These are phyloP conservation scores for Salix viminalis DNA, from an alignment of 345 rosid species.

Conservation along the genomic window DNA sequence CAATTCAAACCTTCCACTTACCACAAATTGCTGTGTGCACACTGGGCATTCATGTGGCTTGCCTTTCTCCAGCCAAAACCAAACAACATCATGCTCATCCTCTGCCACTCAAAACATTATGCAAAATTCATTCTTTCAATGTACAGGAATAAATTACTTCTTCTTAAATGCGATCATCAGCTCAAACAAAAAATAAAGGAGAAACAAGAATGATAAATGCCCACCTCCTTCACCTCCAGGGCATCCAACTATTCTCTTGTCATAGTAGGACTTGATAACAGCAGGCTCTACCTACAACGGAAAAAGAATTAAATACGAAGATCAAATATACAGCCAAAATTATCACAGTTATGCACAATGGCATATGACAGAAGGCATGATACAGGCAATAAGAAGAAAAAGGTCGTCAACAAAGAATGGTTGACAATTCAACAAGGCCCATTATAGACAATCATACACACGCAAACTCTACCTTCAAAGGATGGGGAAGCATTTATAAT, in stretches of 20 bases:
- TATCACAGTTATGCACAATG: background rate
- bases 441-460: background rate
- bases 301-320: conserved; percentile 1
- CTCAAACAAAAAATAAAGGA: background rate
- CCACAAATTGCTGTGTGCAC: conserved; percentile 82
- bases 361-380: background rate
- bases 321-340: background rate
- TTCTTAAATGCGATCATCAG: background rate
- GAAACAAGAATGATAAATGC: conserved; percentile 12
- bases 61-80: conserved; percentile 97
- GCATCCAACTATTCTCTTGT: conserved; percentile 85
- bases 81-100: conserved; percentile 93
- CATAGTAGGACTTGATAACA: conserved; percentile 61
- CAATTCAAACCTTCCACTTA: conserved; percentile 30
- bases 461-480: background rate
- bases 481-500: background rate
- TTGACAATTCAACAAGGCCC: background rate
- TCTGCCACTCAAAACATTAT: conserved; percentile 37
- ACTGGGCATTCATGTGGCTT: conserved; percentile 79
- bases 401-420: background rate
- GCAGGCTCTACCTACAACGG: conserved; percentile 65
- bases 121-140: background rate
- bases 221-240: conserved; percentile 84
- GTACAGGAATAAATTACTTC: background rate
- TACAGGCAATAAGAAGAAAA: background rate